These are phyloP conservation scores for Penicillium ochrochloron DNA, from an alignment of 495 filamentous ascomycete species.

Conservation along the genomic window DNA sequence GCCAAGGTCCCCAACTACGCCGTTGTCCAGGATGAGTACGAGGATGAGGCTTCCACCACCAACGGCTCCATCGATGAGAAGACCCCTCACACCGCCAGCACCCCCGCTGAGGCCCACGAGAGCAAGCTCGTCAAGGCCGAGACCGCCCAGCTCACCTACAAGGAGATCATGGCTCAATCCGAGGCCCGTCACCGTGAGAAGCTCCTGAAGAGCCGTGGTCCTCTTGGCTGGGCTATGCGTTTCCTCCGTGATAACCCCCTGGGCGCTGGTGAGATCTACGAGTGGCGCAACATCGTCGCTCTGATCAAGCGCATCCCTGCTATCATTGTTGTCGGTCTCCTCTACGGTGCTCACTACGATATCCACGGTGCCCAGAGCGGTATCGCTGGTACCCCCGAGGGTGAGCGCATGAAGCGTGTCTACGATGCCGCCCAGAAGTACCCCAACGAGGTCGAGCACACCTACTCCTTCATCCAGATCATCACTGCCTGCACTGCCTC, in stretches of 20 bases:
- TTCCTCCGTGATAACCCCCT: constrained; percentile 69
- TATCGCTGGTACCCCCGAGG: constrained; percentile 66
- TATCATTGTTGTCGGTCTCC: constrained; percentile 53
- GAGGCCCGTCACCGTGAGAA: constrained; percentile 55
- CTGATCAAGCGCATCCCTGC: constrained; percentile 65
- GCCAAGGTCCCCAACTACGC: constrained; percentile 60
- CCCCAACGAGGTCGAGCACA: constrained; percentile 77
- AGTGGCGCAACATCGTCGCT: constrained; percentile 64
- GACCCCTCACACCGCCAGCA: constrained; percentile 33
- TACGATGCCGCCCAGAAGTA: constrained; percentile 65
- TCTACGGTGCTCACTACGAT: constrained; percentile 75
- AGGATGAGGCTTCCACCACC: constrained; percentile 33
- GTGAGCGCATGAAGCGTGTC: constrained; percentile 63
- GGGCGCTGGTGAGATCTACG: constrained; percentile 69
- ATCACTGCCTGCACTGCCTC: constrained; percentile 75
- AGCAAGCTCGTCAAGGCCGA: constrained; percentile 50
- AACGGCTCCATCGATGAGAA: constrained; percentile 35
- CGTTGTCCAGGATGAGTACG: constrained; percentile 51
- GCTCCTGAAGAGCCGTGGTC: constrained; percentile 59
- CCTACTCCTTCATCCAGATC: constrained; percentile 76
- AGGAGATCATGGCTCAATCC: constrained; percentile 57
- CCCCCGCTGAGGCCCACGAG: constrained; percentile 41
- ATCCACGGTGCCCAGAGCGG: constrained; percentile 72
- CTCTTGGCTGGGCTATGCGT: constrained; percentile 75
- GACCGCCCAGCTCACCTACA: constrained; percentile 52